phyloP scores from a whole-genome alignment of 495 filamentous ascomycete species.

The Penicillium robsamsonii region DNA sequence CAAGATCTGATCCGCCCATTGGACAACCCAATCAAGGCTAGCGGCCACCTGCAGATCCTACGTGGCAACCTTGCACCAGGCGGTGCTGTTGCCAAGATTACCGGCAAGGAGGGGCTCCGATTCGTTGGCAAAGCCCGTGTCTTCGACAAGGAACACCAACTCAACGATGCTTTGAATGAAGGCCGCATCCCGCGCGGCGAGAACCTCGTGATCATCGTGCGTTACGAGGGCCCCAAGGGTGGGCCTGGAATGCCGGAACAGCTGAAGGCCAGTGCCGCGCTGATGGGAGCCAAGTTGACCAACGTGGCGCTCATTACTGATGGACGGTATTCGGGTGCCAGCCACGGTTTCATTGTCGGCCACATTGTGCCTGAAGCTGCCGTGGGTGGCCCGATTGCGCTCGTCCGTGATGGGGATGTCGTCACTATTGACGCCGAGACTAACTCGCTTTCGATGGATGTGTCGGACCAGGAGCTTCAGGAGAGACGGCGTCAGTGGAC shows the following conservation, averaged over 20 bases:
- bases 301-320: slow-evolving; percentile 95
- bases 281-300: slow-evolving; percentile 87
- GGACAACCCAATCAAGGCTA: slow-evolving; percentile 78
- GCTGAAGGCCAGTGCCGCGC: slow-evolving; percentile 79
- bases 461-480: slow-evolving; percentile 71
- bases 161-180: slow-evolving; percentile 71
- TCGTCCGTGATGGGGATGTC: slow-evolving; percentile 77
- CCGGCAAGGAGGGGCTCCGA: slow-evolving; percentile 83
- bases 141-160: slow-evolving; percentile 84
- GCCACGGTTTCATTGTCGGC: slow-evolving; percentile 93
- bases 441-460: slow-evolving; percentile 73
- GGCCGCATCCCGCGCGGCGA: slow-evolving; percentile 71
- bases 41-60: slow-evolving; percentile 88
- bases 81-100: slow-evolving; percentile 96
- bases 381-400: slow-evolving; percentile 75
- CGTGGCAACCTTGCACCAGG: slow-evolving; percentile 87
- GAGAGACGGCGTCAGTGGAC: slow-evolving; percentile 68
- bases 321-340: slow-evolving; percentile 85
- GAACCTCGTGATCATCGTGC: slow-evolving; percentile 88
- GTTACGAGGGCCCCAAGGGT: slow-evolving; percentile 94
- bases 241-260: slow-evolving; percentile 99
- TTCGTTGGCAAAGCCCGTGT: slow-evolving; percentile 83
- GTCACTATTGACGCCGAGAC: slow-evolving; percentile 83
- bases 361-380: slow-evolving; percentile 93
- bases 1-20: slow-evolving; percentile 86